Percentiles rank a stretch among this genome's conserved stretches.
Conservation (phyloP, 2,329 filamentous ascomycete genomes). For the Trichoderma koningiopsis region DNA sequence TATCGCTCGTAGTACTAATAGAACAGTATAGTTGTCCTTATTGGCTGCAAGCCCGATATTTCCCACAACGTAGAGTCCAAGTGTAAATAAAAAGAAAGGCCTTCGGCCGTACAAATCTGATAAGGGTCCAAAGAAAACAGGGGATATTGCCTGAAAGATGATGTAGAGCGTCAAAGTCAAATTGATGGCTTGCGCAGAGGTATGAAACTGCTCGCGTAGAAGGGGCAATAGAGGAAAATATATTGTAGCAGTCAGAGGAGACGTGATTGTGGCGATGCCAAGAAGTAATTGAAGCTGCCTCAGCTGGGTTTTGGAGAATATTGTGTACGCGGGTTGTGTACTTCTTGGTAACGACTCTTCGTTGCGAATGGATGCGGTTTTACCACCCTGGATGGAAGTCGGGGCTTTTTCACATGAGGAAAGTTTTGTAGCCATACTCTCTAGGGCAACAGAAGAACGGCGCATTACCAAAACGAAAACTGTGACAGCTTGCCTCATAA, state of each 20-base stretch:
- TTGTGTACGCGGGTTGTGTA: too few species aligned
- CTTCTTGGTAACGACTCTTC: too few species aligned
- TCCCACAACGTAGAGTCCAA: background rate
- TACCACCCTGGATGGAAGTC: too few species aligned
- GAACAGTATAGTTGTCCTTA: background rate
- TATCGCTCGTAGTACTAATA: background rate
- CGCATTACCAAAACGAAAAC: too few species aligned
- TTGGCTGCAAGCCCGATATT: background rate
- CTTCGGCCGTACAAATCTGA: background rate
- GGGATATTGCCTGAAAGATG: background rate
- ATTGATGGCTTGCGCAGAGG: background rate
- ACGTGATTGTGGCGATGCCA: background rate
- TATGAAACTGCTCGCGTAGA: background rate
- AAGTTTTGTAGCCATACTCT: too few species aligned
- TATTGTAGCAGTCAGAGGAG: background rate
- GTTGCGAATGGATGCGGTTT: too few species aligned
- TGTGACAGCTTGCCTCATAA: too few species aligned
- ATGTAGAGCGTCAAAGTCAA: background rate
- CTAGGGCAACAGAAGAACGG: too few species aligned
- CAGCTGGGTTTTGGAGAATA: too few species aligned
- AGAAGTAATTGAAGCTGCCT: background rate
- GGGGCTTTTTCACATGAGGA: too few species aligned
- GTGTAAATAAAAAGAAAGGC: background rate
- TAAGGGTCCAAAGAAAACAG: background rate
- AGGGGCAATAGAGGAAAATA: background rate